Base-by-base conservation (phyloP, 352 stramenopile genomes). In the Paralagenidium karlingii region DNA sequence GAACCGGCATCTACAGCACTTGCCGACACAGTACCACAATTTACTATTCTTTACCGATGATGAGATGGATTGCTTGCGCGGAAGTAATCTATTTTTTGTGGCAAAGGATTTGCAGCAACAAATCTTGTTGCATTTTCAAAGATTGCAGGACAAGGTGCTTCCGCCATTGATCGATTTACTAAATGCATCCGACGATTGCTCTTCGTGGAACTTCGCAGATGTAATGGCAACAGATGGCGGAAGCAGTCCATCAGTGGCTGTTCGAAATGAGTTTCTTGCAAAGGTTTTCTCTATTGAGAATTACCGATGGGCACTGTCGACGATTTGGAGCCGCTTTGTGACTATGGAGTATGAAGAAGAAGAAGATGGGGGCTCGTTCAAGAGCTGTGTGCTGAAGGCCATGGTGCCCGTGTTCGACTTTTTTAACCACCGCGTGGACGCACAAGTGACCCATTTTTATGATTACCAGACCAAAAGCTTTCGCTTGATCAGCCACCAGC, bases 401-500 rank as follows among this genome's bases (percentile, higher is more conserved):
- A 90, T 90, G 76, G 66, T 82, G 8, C 76, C 76, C 0, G 76
- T 90, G 19, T 90, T 90, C 30, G 76, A 90, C 51, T 87, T 90
- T 73, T 55, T 90, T 37, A 90, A 90, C 51, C 73, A 90, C 49
- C 63, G 85, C 47, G 69, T 73, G 8, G 55, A 68, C 41, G 76
- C 70, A 8, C 65, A 85, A 46, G 78, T 87, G 62, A 67, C 52
- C 3, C 76, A 90, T 50, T 68, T 62, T 20, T 77, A 69, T 46
- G 74, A 90, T 40, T 34, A 56, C 21, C 40, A 58, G 0, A 60
- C 51, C 18, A 41, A 78, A 18, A 43, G 40, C 4, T 80, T 90
- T 27, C 65, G 71, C 46, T 61, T 90, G 16, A 63, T 81, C 27
- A 82, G 57, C 29, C 63, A 85, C 45, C 69, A 87, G 53, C 76